Evolutionary conservation across 1,284 basidiomycete species (phyloP).

Genomic region (Leccinum ponderosum): DNA sequence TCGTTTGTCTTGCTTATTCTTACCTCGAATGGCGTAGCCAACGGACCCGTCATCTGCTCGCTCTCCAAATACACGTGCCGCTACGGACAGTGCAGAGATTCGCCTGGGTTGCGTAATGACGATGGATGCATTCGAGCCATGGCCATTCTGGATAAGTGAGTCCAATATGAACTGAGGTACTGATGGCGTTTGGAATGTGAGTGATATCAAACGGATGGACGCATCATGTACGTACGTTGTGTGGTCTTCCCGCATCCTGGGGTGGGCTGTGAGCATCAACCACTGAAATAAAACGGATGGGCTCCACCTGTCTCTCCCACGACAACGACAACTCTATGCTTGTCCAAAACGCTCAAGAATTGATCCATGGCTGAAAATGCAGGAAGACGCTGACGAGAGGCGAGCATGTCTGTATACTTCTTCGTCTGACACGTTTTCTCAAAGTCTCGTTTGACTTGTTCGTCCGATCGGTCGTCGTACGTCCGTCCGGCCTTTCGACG

Average conservation of each 20-base stretch:
- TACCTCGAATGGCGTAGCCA: slow-evolving; percentile 92
- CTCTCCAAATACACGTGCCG: slow-evolving; percentile 85
- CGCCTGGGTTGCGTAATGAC: slow-evolving; percentile 90
- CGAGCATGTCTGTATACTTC: slow-evolving; percentile 61
- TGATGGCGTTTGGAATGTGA: slow-evolving; percentile 28
- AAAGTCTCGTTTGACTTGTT: slow-evolving; percentile 59
- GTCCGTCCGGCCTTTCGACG: slow-evolving; percentile 18
- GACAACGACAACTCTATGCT: slow-evolving; percentile 74
- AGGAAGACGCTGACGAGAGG: slow-evolving; percentile 66
- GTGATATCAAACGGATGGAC: not conserved
- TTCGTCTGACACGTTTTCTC: slow-evolving; percentile 44
- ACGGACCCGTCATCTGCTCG: slow-evolving; percentile 83
- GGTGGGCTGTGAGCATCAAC: slow-evolving; percentile 14
- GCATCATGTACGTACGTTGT: slow-evolving; percentile 50
- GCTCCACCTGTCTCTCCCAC: slow-evolving; percentile 77
- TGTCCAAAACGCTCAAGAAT: slow-evolving; percentile 63
- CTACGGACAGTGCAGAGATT: slow-evolving; percentile 89
- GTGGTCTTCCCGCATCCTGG: slow-evolving; percentile 90
- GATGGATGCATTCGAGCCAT: slow-evolving; percentile 75
- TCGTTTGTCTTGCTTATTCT: slow-evolving; percentile 64
- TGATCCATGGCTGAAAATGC: slow-evolving; percentile 68
- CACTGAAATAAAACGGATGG: not conserved
- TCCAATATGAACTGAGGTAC: slow-evolving; percentile 91
- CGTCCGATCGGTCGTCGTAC: slow-evolving; percentile 48
- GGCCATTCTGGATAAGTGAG: slow-evolving; percentile 64